Evolutionary conservation across 2,329 filamentous ascomycete species (phyloP).

Genomic region (Trichoderma polysporum): DNA sequence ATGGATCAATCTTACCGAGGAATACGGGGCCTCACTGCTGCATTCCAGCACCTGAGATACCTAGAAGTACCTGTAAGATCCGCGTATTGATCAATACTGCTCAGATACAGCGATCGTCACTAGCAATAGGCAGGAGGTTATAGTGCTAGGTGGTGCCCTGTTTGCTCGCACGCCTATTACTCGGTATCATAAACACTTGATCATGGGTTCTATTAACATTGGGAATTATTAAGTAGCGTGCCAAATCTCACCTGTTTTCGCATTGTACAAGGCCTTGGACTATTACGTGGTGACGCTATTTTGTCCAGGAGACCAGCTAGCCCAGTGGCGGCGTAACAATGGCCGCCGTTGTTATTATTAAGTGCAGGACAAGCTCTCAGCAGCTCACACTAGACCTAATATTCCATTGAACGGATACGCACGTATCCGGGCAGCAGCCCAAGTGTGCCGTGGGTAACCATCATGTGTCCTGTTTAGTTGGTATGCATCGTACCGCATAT

Average conservation of each 20-base stretch:
- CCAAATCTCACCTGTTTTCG: background rate
- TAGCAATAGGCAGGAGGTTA: background rate
- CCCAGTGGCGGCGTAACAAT: background rate
- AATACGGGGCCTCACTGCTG: too few species aligned
- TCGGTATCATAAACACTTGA: background rate
- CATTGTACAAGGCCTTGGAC: background rate
- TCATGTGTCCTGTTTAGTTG: background rate
- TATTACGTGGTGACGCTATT: background rate
- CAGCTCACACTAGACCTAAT: background rate
- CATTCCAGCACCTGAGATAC: too few species aligned
- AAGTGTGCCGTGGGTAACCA: background rate
- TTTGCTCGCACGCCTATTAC: background rate
- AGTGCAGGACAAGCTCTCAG: background rate
- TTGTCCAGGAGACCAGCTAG: background rate
- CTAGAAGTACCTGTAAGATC: too few species aligned
- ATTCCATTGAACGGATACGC: slow-evolving; percentile 17
- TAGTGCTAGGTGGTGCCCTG: background rate
- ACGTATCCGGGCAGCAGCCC: background rate
- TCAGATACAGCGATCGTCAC: too few species aligned
- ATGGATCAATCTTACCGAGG: too few species aligned
- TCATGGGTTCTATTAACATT: background rate
- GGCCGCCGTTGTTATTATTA: background rate
- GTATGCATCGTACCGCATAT: too few species aligned
- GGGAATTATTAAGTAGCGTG: background rate
- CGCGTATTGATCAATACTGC: too few species aligned